Evolutionary conservation across 192 early-diverging fungal species (phyloP).

Genomic region (Backusella tuberculispora): DNA sequence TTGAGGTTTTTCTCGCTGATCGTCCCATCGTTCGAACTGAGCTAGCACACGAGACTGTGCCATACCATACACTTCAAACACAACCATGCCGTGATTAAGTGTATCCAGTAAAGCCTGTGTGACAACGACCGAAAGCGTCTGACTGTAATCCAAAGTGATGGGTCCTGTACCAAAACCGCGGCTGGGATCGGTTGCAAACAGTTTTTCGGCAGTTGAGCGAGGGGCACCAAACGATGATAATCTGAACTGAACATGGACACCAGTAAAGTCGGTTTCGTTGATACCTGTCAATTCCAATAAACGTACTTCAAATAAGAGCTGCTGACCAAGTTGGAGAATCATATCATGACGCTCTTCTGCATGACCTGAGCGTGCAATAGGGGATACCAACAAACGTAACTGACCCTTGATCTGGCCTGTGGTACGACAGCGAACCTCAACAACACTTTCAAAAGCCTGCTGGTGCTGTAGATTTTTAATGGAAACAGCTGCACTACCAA

Average conservation of each 20-base stretch:
- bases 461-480: constrained; percentile 49
- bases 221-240: constrained; percentile 62
- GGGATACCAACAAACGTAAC: constrained; percentile 48
- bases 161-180: constrained; percentile 53
- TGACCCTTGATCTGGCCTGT: constrained; percentile 49
- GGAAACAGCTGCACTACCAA: constrained; percentile 52
- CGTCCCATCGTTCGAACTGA: constrained; percentile 57
- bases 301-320: constrained; percentile 65
- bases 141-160: constrained; percentile 58
- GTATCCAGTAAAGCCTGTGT: constrained; percentile 25
- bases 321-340: constrained; percentile 45
- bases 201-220: constrained; percentile 42
- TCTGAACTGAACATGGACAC: constrained; percentile 75
- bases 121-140: constrained; percentile 50
- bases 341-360: constrained; percentile 3
- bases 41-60: constrained; percentile 45
- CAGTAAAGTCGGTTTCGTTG: constrained; percentile 58
- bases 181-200: constrained; percentile 64
- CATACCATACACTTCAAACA: constrained; percentile 58
- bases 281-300: constrained; percentile 64
- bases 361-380: constrained; percentile 26
- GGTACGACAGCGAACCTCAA: constrained; percentile 48
- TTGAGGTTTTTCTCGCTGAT: constrained; percentile 44
- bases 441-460: constrained; percentile 47
- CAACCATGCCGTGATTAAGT: constrained; percentile 34